A percentile compares a stretch with the other conserved stretches of the same genome.
Evolutionary conservation across 305 asterid genomes (phyloP).

Genomic region (Fraxinus ornus): DNA sequence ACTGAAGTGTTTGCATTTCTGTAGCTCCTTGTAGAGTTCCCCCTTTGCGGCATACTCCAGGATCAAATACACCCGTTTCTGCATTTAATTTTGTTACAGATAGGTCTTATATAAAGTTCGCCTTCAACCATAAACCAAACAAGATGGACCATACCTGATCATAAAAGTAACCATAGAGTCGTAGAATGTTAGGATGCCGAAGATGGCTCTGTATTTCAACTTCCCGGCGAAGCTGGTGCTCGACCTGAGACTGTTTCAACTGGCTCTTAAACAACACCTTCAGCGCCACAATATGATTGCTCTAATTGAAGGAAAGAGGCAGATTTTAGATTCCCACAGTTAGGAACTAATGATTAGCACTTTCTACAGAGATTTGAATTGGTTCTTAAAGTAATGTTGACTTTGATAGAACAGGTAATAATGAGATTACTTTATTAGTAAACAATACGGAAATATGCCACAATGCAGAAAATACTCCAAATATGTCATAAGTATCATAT

Average conservation of each 20-base stretch:
- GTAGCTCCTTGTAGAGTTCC: slow-evolving; percentile 88
- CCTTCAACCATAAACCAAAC: slow-evolving; percentile 2
- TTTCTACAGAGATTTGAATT: not conserved
- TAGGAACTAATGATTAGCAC: not conserved
- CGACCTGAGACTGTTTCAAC: slow-evolving; percentile 88
- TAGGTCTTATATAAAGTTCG: slow-evolving; percentile 1
- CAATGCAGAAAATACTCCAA: not conserved
- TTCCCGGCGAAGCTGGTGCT: slow-evolving; percentile 98
- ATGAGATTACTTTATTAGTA: not conserved
- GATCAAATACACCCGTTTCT: slow-evolving; percentile 93
- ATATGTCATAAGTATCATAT: slow-evolving; percentile 1
- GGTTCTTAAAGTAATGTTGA: not conserved
- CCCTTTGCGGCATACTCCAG: slow-evolving; percentile 95
- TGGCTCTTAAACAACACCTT: slow-evolving; percentile 91
- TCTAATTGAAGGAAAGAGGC: slow-evolving; percentile 27
- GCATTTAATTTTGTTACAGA: slow-evolving; percentile 28
- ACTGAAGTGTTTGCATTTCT: slow-evolving; percentile 76
- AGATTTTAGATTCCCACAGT: not conserved
- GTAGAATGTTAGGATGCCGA: slow-evolving; percentile 88
- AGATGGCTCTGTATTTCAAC: slow-evolving; percentile 98
- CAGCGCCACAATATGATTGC: slow-evolving; percentile 81
- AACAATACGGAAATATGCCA: not conserved
- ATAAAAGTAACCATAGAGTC: slow-evolving; percentile 90
- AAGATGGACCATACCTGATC: slow-evolving; percentile 59
- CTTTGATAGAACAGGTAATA: not conserved